phyloP scores from a whole-genome alignment of 1,139 yeast genomes.

The Lodderomyces orthopsilosis region DNA sequence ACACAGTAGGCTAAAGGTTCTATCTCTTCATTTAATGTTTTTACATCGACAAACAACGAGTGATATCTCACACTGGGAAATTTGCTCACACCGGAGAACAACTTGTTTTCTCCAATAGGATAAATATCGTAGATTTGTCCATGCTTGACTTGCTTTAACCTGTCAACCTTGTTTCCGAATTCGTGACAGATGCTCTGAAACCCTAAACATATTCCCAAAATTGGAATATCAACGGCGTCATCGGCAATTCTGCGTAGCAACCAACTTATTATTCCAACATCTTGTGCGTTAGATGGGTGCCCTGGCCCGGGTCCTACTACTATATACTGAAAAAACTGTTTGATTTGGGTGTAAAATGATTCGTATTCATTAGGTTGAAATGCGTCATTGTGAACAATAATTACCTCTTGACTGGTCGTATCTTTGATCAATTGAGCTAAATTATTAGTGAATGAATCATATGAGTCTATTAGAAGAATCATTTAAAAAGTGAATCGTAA shows the following conservation, averaged over 20 bases:
- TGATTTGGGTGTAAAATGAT: slow-evolving; percentile 33
- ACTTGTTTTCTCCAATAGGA: slow-evolving; percentile 22
- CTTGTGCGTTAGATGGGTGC: slow-evolving; percentile 60
- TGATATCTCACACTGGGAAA: slow-evolving; percentile 85
- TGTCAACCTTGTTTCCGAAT: slow-evolving; percentile 56
- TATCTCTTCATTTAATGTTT: slow-evolving; percentile 28
- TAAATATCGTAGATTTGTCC: slow-evolving; percentile 72
- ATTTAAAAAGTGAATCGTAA: slow-evolving; percentile 16
- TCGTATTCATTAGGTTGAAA: slow-evolving; percentile 36
- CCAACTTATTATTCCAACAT: slow-evolving; percentile 73
- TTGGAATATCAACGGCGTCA: slow-evolving; percentile 46
- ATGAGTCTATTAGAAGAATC: slow-evolving; percentile 83
- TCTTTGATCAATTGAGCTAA: slow-evolving; percentile 61
- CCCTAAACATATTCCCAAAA: slow-evolving; percentile 91
- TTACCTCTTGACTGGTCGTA: slow-evolving; percentile 54
- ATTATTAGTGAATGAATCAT: slow-evolving; percentile 91
- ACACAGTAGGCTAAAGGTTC: slow-evolving; percentile 57
- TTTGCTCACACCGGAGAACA: slow-evolving; percentile 14
- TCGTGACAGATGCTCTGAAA: slow-evolving; percentile 77
- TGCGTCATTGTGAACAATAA: slow-evolving; percentile 75
- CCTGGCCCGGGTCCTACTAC: slow-evolving; percentile 99
- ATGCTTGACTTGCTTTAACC: slow-evolving; percentile 65
- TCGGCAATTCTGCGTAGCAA: slow-evolving; percentile 34
- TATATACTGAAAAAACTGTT: slow-evolving; percentile 64
- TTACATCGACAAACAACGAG: slow-evolving; percentile 59